A percentile compares a stretch with the other conserved stretches of the same genome.
Conservation (phyloP, 352 stramenopile genomes). For the Phytophthora lateralis region DNA sequence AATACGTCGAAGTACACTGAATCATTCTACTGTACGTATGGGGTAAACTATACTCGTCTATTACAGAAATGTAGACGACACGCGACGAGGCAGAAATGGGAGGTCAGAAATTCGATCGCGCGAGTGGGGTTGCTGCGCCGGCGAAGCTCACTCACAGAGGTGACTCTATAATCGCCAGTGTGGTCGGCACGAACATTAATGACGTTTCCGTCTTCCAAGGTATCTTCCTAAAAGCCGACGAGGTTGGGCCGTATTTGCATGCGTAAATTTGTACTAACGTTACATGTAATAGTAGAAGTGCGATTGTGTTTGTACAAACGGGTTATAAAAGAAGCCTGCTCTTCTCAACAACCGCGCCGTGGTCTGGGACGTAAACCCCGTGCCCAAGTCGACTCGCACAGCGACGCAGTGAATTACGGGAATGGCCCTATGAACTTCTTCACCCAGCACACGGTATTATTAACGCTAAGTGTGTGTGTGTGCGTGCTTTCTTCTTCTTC, state of each 20-base stretch:
- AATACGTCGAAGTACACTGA: no score
- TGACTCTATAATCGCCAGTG: not conserved
- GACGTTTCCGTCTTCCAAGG: not conserved
- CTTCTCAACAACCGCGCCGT: slow-evolving; percentile 14
- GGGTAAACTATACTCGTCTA: slow-evolving; percentile 22
- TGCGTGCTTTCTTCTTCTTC: no score
- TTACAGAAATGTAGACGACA: slow-evolving; percentile 21
- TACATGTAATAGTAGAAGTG: no score
- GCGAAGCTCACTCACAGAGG: not conserved
- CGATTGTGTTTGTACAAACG: slow-evolving; percentile 13
- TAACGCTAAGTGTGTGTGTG: no score
- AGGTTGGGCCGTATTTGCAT: no score
- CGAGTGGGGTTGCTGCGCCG: not conserved
- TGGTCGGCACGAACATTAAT: not conserved
- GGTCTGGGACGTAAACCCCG: slow-evolving; percentile 11
- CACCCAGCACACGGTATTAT: no score
- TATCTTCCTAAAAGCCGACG: no score
- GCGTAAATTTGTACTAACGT: not conserved
- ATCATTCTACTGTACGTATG: not conserved
- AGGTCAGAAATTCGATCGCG: not conserved
- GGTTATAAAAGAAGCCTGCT: slow-evolving; percentile 18
- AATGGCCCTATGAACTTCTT: no score
- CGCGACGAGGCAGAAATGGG: slow-evolving; percentile 14
- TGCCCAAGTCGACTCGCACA: not conserved
- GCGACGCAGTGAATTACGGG: no score